phyloP scores from a whole-genome alignment of 148 eudicot genomes.

The Nepenthes gracilis region DNA sequence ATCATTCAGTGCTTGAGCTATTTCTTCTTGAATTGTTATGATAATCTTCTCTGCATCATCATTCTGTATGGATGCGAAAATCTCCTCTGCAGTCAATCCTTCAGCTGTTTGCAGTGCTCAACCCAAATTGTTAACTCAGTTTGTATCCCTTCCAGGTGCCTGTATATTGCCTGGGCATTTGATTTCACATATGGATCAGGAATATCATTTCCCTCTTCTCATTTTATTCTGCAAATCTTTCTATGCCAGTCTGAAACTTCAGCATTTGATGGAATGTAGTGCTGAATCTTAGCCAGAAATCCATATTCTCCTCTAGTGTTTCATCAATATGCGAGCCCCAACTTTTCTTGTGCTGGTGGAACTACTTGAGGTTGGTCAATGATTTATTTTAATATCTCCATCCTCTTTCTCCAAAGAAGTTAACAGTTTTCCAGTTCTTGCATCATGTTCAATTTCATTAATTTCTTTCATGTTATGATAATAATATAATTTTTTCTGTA shows the following conservation, averaged over 20 bases:
- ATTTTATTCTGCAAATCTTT: conserved; percentile 45
- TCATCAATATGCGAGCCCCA: conserved; percentile 57
- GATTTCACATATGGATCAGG: conserved; percentile 26
- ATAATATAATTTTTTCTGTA: neutral
- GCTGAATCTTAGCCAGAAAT: conserved; percentile 86
- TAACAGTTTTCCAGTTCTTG: neutral
- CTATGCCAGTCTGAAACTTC: conserved; percentile 52
- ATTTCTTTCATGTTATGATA: conserved; percentile 16
- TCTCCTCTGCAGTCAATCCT: conserved; percentile 52
- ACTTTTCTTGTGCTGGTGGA: conserved; percentile 57
- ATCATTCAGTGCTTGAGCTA: conserved; percentile 42
- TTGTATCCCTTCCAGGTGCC: conserved; percentile 65
- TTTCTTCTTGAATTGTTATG: conserved; percentile 61
- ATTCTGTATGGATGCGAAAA: conserved; percentile 5
- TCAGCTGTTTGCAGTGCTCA: conserved; percentile 47
- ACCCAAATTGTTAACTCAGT: conserved; percentile 61
- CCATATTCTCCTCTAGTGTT: conserved; percentile 67
- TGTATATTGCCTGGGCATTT: conserved; percentile 56
- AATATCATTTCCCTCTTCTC: conserved; percentile 31
- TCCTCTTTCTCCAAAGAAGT: conserved; percentile 22
- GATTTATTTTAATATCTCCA: conserved; percentile 17
- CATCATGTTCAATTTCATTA: conserved; percentile 8
- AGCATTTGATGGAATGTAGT: conserved; percentile 57
- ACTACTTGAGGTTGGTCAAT: conserved; percentile 13
- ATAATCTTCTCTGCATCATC: conserved; percentile 29